Evolutionary conservation across 768 basidiomycete genomes (phyloP).

Genomic region (Auricularia heimuer): DNA sequence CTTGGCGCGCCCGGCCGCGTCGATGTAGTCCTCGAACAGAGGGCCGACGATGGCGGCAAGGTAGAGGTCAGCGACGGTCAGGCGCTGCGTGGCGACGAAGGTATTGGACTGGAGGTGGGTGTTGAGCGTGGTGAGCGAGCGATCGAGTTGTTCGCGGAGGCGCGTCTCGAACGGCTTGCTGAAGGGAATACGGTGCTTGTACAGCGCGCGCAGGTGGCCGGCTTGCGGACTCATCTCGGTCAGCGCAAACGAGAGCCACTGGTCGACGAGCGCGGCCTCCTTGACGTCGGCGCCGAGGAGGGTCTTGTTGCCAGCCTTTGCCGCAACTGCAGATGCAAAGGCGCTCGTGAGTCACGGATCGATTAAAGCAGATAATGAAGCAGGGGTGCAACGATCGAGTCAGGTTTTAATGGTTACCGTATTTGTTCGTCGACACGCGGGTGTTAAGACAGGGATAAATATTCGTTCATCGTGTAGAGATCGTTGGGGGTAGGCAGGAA

Average conservation of each 20-base stretch:
- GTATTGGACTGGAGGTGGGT: constrained; percentile 66
- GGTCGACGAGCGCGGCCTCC: constrained; percentile 69
- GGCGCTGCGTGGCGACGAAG: constrained; percentile 88
- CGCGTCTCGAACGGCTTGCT: constrained; percentile 62
- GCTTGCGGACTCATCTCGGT: constrained; percentile 40
- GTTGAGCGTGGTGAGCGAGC: constrained; percentile 60
- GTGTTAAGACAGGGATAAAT: constrained; percentile 70
- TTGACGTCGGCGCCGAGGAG: constrained; percentile 59
- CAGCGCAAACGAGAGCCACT: constrained; percentile 76
- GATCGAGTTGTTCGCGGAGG: constrained; percentile 9
- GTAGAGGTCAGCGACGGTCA: constrained; percentile 84
- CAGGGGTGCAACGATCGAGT: not conserved
- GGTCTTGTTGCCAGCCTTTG: constrained; percentile 63
- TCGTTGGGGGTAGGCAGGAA: constrained; percentile 2
- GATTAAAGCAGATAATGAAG: not conserved
- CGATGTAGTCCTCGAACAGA: constrained; percentile 45
- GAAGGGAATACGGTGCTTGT: constrained; percentile 47
- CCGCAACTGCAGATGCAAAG: constrained; percentile 46
- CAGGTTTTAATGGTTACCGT: constrained; percentile 1
- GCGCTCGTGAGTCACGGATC: constrained; percentile 12
- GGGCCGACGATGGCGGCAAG: constrained; percentile 51
- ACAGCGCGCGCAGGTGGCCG: constrained; percentile 33
- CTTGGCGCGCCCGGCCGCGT: constrained; percentile 53
- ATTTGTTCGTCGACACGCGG: constrained; percentile 8
- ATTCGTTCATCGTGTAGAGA: constrained; percentile 24